Evolutionary conservation across 345 rosid genomes (phyloP).

Genomic region (Viola odorata): DNA sequence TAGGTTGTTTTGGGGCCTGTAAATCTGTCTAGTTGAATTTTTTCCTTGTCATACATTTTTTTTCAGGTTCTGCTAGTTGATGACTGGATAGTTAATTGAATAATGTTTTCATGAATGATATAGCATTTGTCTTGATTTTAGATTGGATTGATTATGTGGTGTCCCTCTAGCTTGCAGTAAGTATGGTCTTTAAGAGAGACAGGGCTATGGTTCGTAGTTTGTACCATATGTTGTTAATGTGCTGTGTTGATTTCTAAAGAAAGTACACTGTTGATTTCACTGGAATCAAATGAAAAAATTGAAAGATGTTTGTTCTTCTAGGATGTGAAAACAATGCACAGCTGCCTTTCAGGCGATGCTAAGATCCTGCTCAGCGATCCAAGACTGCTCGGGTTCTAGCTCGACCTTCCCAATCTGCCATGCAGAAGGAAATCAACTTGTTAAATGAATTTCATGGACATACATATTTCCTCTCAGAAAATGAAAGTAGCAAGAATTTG

Average conservation of each 20-base stretch:
- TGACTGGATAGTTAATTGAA: too few species aligned
- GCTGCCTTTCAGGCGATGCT: slow-evolving; percentile 36
- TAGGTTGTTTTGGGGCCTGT: neutral
- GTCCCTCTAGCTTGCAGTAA: too few species aligned
- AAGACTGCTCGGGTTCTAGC: slow-evolving; percentile 70
- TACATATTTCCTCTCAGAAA: neutral
- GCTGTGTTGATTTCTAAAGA: neutral
- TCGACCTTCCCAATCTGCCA: slow-evolving; percentile 68
- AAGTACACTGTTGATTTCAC: neutral
- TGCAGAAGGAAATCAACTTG: slow-evolving; percentile 2
- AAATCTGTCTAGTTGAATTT: neutral
- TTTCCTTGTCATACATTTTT: too few species aligned
- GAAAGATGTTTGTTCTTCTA: slow-evolving; percentile 6
- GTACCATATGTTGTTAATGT: too few species aligned
- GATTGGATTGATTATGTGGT: too few species aligned
- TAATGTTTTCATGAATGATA: too few species aligned
- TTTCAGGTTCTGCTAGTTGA: too few species aligned
- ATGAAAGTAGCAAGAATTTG: neutral
- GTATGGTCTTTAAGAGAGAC: too few species aligned
- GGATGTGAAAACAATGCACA: slow-evolving; percentile 4
- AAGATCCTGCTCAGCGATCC: slow-evolving; percentile 80
- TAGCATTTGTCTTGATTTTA: too few species aligned
- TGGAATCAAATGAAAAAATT: neutral
- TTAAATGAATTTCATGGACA: neutral
- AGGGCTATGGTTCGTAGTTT: too few species aligned